phyloP scores from a whole-genome alignment of 495 filamentous ascomycete species.

The Penicillium waksmanii region DNA sequence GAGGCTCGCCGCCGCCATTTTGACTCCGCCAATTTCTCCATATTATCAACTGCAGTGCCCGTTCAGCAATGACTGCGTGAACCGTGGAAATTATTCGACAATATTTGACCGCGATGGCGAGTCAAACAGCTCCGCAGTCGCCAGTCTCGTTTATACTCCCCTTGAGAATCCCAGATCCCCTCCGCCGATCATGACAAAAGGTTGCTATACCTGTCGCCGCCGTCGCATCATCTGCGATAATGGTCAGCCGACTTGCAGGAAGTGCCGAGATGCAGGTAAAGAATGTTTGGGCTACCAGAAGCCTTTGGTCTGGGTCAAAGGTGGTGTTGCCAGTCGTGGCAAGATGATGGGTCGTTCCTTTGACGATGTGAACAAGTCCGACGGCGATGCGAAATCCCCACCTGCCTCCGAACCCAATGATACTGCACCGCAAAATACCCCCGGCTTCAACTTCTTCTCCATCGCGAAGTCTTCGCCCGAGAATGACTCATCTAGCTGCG shows the following conservation, averaged over 20 bases:
- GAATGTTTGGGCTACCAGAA: slow-evolving; percentile 66
- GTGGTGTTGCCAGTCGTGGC: slow-evolving; percentile 52
- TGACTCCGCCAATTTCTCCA: not conserved
- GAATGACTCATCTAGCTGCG: slow-evolving; percentile 25
- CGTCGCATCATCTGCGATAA: slow-evolving; percentile 62
- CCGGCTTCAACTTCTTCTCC: slow-evolving; percentile 17
- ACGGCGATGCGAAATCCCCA: slow-evolving; percentile 9
- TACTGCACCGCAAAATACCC: not conserved
- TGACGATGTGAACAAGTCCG: slow-evolving; percentile 35
- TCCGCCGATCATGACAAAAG: slow-evolving; percentile 46
- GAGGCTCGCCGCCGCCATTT: not conserved
- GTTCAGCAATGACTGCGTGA: slow-evolving; percentile 23
- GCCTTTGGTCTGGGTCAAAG: slow-evolving; percentile 55
- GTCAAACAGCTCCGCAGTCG: slow-evolving; percentile 24
- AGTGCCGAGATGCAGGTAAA: slow-evolving; percentile 65
- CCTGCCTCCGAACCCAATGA: slow-evolving; percentile 1
- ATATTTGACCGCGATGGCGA: slow-evolving; percentile 34
- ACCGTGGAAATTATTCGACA: slow-evolving; percentile 3
- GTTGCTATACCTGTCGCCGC: slow-evolving; percentile 55
- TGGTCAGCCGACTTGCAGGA: slow-evolving; percentile 62
- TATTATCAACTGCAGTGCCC: not conserved
- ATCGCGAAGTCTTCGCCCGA: slow-evolving; percentile 26
- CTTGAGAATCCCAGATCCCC: slow-evolving; percentile 18
- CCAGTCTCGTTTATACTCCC: slow-evolving; percentile 20
- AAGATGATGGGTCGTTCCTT: slow-evolving; percentile 57